A percentile compares a stretch with the other conserved stretches of the same genome.
phyloP scores from a whole-genome alignment of 2,329 filamentous ascomycete species.

The Monascus ruber region DNA sequence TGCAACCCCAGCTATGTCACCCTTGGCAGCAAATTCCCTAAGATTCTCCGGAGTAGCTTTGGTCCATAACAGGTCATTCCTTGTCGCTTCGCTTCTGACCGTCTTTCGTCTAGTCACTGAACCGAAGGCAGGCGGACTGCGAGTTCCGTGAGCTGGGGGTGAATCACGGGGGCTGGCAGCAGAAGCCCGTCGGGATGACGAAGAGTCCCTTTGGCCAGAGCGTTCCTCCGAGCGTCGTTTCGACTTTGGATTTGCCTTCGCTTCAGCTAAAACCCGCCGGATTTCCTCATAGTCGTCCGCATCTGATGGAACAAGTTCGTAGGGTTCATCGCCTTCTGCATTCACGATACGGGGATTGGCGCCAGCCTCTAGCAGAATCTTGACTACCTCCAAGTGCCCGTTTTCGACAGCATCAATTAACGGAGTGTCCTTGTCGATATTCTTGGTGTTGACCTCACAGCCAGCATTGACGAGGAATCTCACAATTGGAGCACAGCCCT shows the following conservation, averaged over 20 bases:
- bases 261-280: slow-evolving; percentile 54
- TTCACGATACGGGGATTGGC: slow-evolving; percentile 89
- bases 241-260: slow-evolving; percentile 45
- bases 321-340: slow-evolving; percentile 80
- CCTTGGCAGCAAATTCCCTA: slow-evolving; percentile 38
- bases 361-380: slow-evolving; percentile 68
- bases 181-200: slow-evolving; percentile 30
- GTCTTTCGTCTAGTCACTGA: slow-evolving; percentile 31
- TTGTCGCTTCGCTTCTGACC: slow-evolving; percentile 38
- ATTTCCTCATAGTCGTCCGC: slow-evolving; percentile 72
- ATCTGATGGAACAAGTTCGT: slow-evolving; percentile 68
- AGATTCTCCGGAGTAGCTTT: slow-evolving; percentile 40
- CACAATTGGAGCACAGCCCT: slow-evolving; percentile 78
- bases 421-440: slow-evolving; percentile 77
- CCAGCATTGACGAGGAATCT: slow-evolving; percentile 73
- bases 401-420: slow-evolving; percentile 95
- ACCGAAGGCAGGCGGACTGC: slow-evolving; percentile 29
- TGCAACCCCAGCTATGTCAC: slow-evolving; percentile 38
- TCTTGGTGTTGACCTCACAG: slow-evolving; percentile 71
- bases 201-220: slow-evolving; percentile 22
- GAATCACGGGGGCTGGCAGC: slow-evolving; percentile 36
- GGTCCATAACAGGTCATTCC: slow-evolving; percentile 41
- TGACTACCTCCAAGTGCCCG: slow-evolving; percentile 79
- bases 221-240: slow-evolving; percentile 33
- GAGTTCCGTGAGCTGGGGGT: slow-evolving; percentile 25